Base-by-base conservation (phyloP, 116 monocot genomes). In the Zostera marina region DNA sequence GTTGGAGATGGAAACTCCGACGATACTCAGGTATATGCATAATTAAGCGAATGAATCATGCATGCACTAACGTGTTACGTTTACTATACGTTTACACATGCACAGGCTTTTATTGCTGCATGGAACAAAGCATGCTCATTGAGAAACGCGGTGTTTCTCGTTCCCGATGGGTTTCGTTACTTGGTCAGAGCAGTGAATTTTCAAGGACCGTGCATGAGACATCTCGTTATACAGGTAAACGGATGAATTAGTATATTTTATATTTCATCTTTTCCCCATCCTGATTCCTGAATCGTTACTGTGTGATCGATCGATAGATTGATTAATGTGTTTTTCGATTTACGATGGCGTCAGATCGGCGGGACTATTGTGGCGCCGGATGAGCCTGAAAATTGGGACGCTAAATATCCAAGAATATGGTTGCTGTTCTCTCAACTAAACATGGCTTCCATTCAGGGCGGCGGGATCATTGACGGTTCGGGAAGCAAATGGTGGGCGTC, bases 401-500 rank as follows among this genome's bases (percentile, higher is more conserved):
- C 85, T 3, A 76, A 78, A 53, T 76, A 70, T 64, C 85, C 78
- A 22, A 71, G 96, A 46, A 48, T 45, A 26, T 96, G 96, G 96
- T 71, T 96, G 11, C 9, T 22, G 41, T 96, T 96, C 74, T 74
- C 73, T 7, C 72, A 76, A 42, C 77, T 96, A 21, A 41, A 64
- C 0, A 72, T 76, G 5, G 78, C 70, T 42, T 80, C 68, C 68
- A 67, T 96, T 67, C 85, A 89, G 51, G 96, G 96, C 13, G 80
- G 83, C n/a, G 96, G 96, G 3, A 24, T 76, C 42, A 96, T 96
- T 8, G 96, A 96, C 26, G 96, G 96, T 56, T 96, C 90, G 7
- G 96, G 96, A 8, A 85, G 74, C 62, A 96, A 88, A 68, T 96
- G 96, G 96, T 96, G 96, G 96, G 96, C 89, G 63, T 54, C 80